Conservation (phyloP, 306 rosid genomes). For the Canavalia ensiformis region DNA sequence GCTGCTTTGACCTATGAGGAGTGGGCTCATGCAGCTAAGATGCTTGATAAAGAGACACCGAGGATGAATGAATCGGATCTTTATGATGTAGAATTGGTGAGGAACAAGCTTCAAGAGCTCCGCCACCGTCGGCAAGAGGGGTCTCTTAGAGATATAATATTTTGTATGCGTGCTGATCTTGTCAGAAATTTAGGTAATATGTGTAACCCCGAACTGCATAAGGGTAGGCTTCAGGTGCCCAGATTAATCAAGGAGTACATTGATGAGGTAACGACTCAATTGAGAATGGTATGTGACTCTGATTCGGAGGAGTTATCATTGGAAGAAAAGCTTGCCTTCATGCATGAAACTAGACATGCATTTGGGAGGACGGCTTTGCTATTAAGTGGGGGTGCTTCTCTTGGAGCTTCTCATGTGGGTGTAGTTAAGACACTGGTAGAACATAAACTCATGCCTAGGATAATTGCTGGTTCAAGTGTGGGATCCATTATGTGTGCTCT, state of each 20-base stretch:
- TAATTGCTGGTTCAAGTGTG: slow-evolving; percentile 97
- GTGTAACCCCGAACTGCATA: slow-evolving; percentile 95
- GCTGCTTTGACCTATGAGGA: slow-evolving; percentile 93
- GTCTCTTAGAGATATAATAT: slow-evolving; percentile 83
- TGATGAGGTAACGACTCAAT: slow-evolving; percentile 84
- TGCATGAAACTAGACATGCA: slow-evolving; percentile 97
- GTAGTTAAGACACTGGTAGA: slow-evolving; percentile 88
- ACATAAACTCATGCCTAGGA: slow-evolving; percentile 91
- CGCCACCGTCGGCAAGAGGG: slow-evolving; percentile 83
- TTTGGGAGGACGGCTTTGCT: slow-evolving; percentile 97
- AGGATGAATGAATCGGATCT: slow-evolving; percentile 86
- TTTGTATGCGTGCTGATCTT: slow-evolving; percentile 97
- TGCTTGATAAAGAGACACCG: slow-evolving; percentile 93
- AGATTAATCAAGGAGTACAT: slow-evolving; percentile 89
- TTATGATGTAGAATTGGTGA: slow-evolving; percentile 84
- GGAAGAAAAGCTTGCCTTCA: slow-evolving; percentile 90
- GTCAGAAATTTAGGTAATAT: slow-evolving; percentile 89
- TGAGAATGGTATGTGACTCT: slow-evolving; percentile 91
- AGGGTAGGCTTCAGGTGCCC: slow-evolving; percentile 90
- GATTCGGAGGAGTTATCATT: slow-evolving; percentile 83
- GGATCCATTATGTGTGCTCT: slow-evolving; percentile 96
- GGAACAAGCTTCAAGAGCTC: slow-evolving; percentile 92
- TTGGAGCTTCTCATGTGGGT: slow-evolving; percentile 91
- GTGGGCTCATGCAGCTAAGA: slow-evolving; percentile 99
- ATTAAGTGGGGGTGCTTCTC: slow-evolving; percentile 98